phyloP scores from a whole-genome alignment of 1,284 basidiomycete species.

The Puccinia horiana region DNA sequence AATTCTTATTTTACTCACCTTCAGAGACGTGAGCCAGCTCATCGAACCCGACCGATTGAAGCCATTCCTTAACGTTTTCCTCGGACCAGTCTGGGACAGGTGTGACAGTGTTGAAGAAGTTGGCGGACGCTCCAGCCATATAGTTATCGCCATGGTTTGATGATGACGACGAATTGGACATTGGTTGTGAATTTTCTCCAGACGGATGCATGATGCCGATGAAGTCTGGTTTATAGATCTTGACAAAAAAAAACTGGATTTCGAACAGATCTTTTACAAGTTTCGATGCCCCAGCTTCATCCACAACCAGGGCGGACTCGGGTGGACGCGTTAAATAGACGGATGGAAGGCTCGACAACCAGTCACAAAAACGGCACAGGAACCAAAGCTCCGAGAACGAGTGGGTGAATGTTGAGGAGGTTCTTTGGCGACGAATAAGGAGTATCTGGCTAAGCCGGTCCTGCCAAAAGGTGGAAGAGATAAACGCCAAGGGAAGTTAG shows the following conservation, averaged over 20 bases:
- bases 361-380: background rate
- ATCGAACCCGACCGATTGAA: constrained; percentile 26
- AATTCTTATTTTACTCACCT: background rate
- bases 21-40: constrained; percentile 31
- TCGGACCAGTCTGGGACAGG: constrained; percentile 34
- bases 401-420: background rate
- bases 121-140: background rate
- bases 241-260: background rate
- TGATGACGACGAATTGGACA: constrained; percentile 33
- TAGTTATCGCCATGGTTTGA: constrained; percentile 15
- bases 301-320: background rate
- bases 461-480: background rate
- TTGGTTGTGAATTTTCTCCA: constrained; percentile 1
- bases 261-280: background rate
- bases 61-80: constrained; percentile 37
- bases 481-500: background rate
- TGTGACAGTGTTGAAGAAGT: constrained; percentile 20
- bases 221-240: background rate
- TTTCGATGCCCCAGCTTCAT: background rate
- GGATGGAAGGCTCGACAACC: background rate
- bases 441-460: constrained; percentile 4
- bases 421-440: background rate
- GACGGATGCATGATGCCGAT: background rate
- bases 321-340: background rate
- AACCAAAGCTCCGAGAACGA: background rate